Evolutionary conservation across 805 yeast genomes (phyloP).

Genomic region (Yamadazyma sp.): DNA sequence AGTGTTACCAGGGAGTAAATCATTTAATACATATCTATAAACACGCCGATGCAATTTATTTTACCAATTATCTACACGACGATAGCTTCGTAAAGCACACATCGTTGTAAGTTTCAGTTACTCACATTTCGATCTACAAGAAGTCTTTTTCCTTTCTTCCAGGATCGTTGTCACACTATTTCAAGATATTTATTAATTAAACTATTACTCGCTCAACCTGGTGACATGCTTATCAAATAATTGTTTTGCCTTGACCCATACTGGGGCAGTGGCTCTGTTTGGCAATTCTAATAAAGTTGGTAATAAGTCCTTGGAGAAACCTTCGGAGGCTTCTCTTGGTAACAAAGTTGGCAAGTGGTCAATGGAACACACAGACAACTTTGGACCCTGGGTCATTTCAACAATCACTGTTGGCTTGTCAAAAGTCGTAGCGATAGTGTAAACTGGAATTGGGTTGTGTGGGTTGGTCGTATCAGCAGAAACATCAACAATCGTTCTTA

Average conservation of each 20-base stretch:
- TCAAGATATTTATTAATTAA: slow-evolving; percentile 2
- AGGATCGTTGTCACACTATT: too few species aligned
- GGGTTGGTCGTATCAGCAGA: slow-evolving; percentile 99
- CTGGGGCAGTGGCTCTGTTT: slow-evolving; percentile 77
- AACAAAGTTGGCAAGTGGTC: slow-evolving; percentile 94
- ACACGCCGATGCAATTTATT: too few species aligned
- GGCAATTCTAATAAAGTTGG: slow-evolving; percentile 88
- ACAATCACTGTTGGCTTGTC: slow-evolving; percentile 87
- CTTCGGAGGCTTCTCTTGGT: slow-evolving; percentile 97
- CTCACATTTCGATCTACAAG: too few species aligned
- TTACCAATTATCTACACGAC: too few species aligned
- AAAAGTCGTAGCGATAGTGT: slow-evolving; percentile 85
- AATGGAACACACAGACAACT: slow-evolving; percentile 86
- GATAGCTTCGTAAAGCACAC: too few species aligned
- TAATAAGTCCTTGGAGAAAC: slow-evolving; percentile 79
- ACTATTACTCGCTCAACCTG: slow-evolving; percentile 43
- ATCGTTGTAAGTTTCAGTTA: too few species aligned
- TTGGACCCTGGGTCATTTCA: slow-evolving; percentile 75
- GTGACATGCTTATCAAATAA: slow-evolving; percentile 83
- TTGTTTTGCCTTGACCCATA: slow-evolving; percentile 87
- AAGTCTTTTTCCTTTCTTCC: too few species aligned
- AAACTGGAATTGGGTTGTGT: slow-evolving; percentile 96
- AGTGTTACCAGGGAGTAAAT: slow-evolving; percentile 55
- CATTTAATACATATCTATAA: too few species aligned
- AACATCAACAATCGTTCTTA: slow-evolving; percentile 93